Evolutionary conservation across 768 basidiomycete genomes (phyloP).

Genomic region (Tulasnella sp.): DNA sequence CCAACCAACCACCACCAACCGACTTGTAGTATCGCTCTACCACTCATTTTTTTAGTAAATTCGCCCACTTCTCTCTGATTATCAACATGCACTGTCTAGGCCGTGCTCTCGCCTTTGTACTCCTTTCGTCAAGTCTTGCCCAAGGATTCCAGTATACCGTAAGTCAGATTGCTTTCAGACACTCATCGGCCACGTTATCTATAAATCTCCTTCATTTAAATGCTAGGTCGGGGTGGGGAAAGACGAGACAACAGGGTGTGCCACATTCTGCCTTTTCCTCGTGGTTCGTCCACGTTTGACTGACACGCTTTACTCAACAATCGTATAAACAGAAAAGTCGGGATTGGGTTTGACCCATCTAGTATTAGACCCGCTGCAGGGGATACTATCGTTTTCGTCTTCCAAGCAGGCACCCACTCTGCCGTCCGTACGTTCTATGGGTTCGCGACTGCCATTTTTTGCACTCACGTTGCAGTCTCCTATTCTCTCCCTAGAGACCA

Average conservation of each 20-base stretch:
- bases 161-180: not conserved
- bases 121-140: not conserved
- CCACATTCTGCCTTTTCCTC: not conserved
- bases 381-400: constrained; percentile 8
- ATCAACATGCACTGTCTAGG: too few relatives aligned
- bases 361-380: constrained; percentile 11
- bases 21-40: not conserved
- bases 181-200: not conserved
- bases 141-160: not conserved
- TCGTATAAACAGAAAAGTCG: not conserved
- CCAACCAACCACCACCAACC: not conserved
- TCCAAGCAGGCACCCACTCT: not conserved
- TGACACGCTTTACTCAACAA: not conserved
- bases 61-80: too few relatives aligned
- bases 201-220: not conserved
- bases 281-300: not conserved
- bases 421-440: not conserved
- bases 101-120: not conserved
- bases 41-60: not conserved
- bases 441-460: not conserved
- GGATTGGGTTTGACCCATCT: constrained; percentile 12
- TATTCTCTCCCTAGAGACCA: not conserved
- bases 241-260: constrained; percentile 11
- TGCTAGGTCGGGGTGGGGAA: constrained; percentile 12
- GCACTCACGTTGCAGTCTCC: not conserved